Percentiles rank a stretch among this genome's conserved stretches.
These are phyloP conservation scores for Musa acuminata DNA, from an alignment of 176 grass and related monocot genomes.

Conservation along the genomic window DNA sequence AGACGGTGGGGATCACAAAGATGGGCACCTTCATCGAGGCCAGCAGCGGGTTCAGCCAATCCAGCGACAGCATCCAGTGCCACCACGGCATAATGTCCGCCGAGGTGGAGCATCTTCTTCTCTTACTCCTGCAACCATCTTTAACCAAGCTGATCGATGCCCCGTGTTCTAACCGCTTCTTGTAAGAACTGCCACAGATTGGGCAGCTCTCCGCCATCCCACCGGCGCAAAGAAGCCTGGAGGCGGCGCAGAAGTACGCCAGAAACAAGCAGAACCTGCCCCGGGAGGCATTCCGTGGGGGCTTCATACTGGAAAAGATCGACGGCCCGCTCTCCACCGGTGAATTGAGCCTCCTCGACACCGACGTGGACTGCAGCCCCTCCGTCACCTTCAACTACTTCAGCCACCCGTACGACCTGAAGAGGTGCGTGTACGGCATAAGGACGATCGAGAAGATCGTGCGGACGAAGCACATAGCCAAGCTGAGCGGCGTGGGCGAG, in stretches of 20 bases:
- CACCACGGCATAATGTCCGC: slow-evolving; percentile 83
- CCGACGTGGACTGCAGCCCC: slow-evolving; percentile 44
- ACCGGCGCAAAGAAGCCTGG: slow-evolving; percentile 50
- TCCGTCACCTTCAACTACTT: slow-evolving; percentile 90
- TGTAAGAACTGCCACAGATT: slow-evolving; percentile 34
- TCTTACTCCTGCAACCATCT: not conserved
- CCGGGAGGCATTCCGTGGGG: slow-evolving; percentile 37
- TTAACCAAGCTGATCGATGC: no score
- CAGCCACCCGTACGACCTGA: slow-evolving; percentile 54
- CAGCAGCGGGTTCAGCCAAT: slow-evolving; percentile 72
- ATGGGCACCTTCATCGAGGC: slow-evolving; percentile 69
- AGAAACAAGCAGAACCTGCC: slow-evolving; percentile 30
- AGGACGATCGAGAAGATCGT: slow-evolving; percentile 57
- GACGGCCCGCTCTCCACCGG: slow-evolving; percentile 62
- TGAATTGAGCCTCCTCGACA: slow-evolving; percentile 44
- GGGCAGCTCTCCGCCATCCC: slow-evolving; percentile 69
- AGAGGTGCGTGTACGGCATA: slow-evolving; percentile 57
- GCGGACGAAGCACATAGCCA: slow-evolving; percentile 46
- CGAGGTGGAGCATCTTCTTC: slow-evolving; percentile 31
- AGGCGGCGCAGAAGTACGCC: slow-evolving; percentile 42
- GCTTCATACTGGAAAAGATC: slow-evolving; percentile 85
- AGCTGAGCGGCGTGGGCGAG: slow-evolving; percentile 24
- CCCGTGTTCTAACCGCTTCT: no score
- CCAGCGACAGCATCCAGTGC: slow-evolving; percentile 56
- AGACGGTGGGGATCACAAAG: slow-evolving; percentile 82